Conservation (phyloP, 305 asterid genomes). For the Salvia sclarea region DNA sequence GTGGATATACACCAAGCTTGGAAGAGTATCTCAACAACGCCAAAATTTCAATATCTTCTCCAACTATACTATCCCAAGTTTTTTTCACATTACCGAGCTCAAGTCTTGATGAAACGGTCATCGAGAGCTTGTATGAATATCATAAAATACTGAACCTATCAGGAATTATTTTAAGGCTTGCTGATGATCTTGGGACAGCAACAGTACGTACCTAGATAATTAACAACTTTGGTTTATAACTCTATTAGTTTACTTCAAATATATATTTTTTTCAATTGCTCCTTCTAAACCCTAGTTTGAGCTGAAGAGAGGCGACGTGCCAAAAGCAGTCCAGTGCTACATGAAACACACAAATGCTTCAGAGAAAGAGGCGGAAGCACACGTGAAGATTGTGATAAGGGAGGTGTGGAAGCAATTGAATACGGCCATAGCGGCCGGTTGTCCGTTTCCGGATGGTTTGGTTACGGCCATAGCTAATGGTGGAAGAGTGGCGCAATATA, state of each 20-base stretch:
- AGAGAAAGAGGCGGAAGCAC: neutral
- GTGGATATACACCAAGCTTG: conserved; percentile 19
- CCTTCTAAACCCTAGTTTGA: too few relatives aligned
- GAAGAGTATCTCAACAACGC: conserved; percentile 25
- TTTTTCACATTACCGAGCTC: neutral
- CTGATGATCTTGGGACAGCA: conserved; percentile 11
- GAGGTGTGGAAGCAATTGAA: conserved; percentile 18
- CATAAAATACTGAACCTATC: conserved; percentile 33
- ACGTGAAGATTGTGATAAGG: neutral
- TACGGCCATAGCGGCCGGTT: neutral
- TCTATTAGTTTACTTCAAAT: too few relatives aligned
- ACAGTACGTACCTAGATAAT: neutral
- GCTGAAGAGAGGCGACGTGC: conserved; percentile 15
- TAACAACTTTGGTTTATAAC: too few relatives aligned
- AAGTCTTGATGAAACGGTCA: neutral
- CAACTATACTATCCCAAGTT: conserved; percentile 7
- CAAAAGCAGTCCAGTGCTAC: neutral
- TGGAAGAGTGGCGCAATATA: neutral
- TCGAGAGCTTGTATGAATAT: conserved; percentile 25
- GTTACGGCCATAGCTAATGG: neutral
- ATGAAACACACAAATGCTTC: neutral
- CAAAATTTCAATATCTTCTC: conserved; percentile 13
- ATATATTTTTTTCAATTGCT: too few relatives aligned
- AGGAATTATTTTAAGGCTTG: conserved; percentile 32
- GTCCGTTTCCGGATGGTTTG: neutral